A percentile compares a stretch with the other conserved stretches of the same genome.
Evolutionary conservation across 1,284 basidiomycete genomes (phyloP).

Genomic region (Golubevia pallescens): DNA sequence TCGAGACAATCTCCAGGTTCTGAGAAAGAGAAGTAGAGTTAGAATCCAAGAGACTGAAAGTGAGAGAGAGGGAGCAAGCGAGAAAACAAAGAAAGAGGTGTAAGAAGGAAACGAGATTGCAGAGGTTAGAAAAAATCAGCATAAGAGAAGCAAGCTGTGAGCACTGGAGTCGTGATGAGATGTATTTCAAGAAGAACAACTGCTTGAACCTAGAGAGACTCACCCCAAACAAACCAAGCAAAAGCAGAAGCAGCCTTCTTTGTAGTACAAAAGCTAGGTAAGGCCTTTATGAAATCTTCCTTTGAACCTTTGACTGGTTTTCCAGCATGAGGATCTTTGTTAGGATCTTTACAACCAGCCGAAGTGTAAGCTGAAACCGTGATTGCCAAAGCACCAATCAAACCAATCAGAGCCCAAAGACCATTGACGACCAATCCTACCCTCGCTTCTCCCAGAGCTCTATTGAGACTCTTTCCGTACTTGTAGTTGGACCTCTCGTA

Average conservation of each 20-base stretch:
- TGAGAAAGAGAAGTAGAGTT: constrained; percentile 39
- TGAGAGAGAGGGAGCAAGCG: neutral
- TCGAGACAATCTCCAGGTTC: constrained; percentile 42
- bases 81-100: neutral
- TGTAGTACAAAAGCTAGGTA: constrained; percentile 42
- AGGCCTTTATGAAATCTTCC: constrained; percentile 27
- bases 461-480: constrained; percentile 11
- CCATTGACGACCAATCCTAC: constrained; percentile 45
- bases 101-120: neutral
- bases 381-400: constrained; percentile 26
- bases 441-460: constrained; percentile 38
- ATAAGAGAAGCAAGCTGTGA: no score
- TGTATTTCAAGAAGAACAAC: constrained; percentile 2
- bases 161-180: neutral
- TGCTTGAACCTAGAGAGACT: no score
- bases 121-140: no score
- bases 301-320: constrained; percentile 21
- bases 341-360: constrained; percentile 42
- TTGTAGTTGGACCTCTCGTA: constrained; percentile 11
- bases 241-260: constrained; percentile 52
- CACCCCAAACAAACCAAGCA: constrained; percentile 42
- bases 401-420: constrained; percentile 26
- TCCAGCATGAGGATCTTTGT: constrained; percentile 39
- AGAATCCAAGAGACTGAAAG: constrained; percentile 25
- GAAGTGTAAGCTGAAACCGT: constrained; percentile 47